Conservation (phyloP, 345 rosid genomes). For the Alliaria petiolata region DNA sequence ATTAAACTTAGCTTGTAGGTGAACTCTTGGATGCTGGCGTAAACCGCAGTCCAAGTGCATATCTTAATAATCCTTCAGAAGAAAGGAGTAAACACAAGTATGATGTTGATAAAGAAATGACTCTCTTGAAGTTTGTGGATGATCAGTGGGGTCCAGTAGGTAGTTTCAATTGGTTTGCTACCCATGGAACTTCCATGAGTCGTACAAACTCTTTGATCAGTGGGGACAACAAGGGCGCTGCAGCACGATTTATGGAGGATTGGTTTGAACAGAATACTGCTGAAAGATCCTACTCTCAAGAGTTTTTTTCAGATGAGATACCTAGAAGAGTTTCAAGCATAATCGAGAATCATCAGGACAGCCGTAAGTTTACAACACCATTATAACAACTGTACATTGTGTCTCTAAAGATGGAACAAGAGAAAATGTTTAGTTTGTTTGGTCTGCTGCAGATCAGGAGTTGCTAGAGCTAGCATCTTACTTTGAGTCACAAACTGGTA, state of each 20-base stretch:
- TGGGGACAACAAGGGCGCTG: conserved; percentile 99
- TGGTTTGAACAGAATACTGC: conserved; percentile 59
- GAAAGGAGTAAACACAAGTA: conserved; percentile 77
- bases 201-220: conserved; percentile 92
- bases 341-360: conserved; percentile 39
- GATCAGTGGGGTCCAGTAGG: conserved; percentile 91
- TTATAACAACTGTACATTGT: background rate
- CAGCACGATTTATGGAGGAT: conserved; percentile 96
- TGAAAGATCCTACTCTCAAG: conserved; percentile 38
- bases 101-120: conserved; percentile 91
- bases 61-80: conserved; percentile 77
- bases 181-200: conserved; percentile 99
- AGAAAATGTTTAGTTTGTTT: conserved; percentile 8
- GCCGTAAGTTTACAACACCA: conserved; percentile 45
- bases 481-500: conserved; percentile 72
- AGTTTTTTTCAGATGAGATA: conserved; percentile 39
- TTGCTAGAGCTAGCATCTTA: conserved; percentile 90
- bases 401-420: background rate
- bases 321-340: conserved; percentile 77
- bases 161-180: conserved; percentile 98
- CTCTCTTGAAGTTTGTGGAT: conserved; percentile 92
- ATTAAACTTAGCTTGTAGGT: conserved; percentile 47
- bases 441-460: conserved; percentile 56
- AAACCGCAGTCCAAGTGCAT: conserved; percentile 97
- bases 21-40: conserved; percentile 87